These are phyloP conservation scores for Linum trigynum DNA, from an alignment of 345 rosid species.

Conservation along the genomic window DNA sequence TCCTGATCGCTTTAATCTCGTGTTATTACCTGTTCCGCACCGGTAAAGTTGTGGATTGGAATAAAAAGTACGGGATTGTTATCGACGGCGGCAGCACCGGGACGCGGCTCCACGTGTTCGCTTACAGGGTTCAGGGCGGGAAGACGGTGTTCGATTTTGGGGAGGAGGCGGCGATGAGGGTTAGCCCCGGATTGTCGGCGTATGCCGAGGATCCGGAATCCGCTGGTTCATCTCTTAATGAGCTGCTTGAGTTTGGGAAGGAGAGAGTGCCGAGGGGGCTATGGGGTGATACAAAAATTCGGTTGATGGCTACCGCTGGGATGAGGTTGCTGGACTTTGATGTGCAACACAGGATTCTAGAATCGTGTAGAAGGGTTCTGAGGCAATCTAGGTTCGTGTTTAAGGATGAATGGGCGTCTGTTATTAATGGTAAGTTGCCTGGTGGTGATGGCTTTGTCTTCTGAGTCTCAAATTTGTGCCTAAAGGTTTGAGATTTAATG, in stretches of 20 bases:
- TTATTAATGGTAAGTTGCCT: slow-evolving; percentile 52
- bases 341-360: slow-evolving; percentile 18
- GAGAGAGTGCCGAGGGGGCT: slow-evolving; percentile 38
- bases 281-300: slow-evolving; percentile 59
- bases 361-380: slow-evolving; percentile 38
- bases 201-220: slow-evolving; percentile 41
- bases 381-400: slow-evolving; percentile 58
- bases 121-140: slow-evolving; percentile 26
- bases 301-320: slow-evolving; percentile 96
- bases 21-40: slow-evolving; percentile 24
- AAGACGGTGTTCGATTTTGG: slow-evolving; percentile 42
- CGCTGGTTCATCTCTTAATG: slow-evolving; percentile 45
- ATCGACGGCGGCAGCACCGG: slow-evolving; percentile 92
- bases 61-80: slow-evolving; percentile 30
- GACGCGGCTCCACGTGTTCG: slow-evolving; percentile 58
- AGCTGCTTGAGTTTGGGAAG: slow-evolving; percentile 59
- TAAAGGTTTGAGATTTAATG: slow-evolving; percentile 3
- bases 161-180: slow-evolving; percentile 37
- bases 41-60: neutral
- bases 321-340: slow-evolving; percentile 59
- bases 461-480: neutral
- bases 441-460: neutral
- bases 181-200: slow-evolving; percentile 76
- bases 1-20: slow-evolving; percentile 16
- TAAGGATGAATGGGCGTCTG: slow-evolving; percentile 64